Conservation (phyloP, 2,329 filamentous ascomycete species). For the Sclerotiophoma versabilis region DNA sequence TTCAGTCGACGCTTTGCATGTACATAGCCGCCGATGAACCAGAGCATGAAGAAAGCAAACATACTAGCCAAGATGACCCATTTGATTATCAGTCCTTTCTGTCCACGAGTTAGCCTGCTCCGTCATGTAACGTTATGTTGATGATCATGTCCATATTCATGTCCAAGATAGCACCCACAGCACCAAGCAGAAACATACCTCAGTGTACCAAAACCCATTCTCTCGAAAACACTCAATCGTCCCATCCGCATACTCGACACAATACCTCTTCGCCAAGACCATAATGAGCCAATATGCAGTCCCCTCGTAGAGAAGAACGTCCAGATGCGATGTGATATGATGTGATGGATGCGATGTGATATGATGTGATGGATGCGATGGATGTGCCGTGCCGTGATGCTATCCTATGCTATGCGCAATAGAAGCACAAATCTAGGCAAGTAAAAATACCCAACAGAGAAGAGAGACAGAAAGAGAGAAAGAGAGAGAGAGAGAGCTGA, state of each 20-base stretch:
- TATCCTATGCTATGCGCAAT: too few species aligned
- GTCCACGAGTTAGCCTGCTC: not conserved
- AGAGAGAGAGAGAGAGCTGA: not conserved
- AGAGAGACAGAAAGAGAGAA: not conserved
- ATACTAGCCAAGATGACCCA: conserved; percentile 73
- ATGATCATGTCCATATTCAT: too few species aligned
- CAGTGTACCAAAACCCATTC: conserved; percentile 44
- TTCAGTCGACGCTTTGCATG: conserved; percentile 73
- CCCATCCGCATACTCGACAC: conserved; percentile 35
- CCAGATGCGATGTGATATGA: not conserved
- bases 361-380: conserved; percentile 6
- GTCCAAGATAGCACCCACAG: too few species aligned
- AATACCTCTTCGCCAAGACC: conserved; percentile 39
- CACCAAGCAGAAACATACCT: conserved; percentile 27
- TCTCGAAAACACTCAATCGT: conserved; percentile 38
- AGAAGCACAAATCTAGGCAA: too few species aligned
- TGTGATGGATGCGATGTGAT: too few species aligned
- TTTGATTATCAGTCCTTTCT: conserved; percentile 72
- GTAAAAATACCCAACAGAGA: conserved; percentile 2
- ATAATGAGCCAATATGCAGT: too few species aligned
- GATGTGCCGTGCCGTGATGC: too few species aligned
- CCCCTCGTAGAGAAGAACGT: too few species aligned
- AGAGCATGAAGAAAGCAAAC: conserved; percentile 64
- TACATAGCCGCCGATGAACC: conserved; percentile 71
- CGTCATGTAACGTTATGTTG: not conserved